These are phyloP conservation scores for Staphylotrichum tortipilum DNA, from an alignment of 495 filamentous ascomycete species.

Conservation along the genomic window DNA sequence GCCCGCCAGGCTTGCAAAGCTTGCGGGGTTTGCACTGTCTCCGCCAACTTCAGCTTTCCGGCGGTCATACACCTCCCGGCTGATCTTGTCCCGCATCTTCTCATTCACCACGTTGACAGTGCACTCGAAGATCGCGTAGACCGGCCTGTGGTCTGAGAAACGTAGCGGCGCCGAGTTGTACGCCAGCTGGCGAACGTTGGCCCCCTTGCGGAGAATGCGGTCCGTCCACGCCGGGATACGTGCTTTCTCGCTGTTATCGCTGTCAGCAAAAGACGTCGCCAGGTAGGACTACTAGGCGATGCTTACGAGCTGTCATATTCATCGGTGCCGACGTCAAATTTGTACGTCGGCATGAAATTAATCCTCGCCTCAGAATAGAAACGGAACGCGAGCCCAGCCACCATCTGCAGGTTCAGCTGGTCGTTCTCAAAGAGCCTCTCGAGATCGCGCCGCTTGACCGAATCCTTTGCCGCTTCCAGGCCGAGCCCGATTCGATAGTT, in stretches of 20 bases:
- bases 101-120: slow-evolving; percentile 72
- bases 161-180: slow-evolving; percentile 71
- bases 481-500: slow-evolving; percentile 92
- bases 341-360: slow-evolving; percentile 86
- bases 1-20: no score
- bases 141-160: slow-evolving; percentile 91
- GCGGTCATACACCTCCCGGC: slow-evolving; percentile 60
- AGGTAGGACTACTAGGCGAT: no score
- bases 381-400: slow-evolving; percentile 77
- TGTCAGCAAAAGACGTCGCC: no score
- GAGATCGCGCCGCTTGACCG: slow-evolving; percentile 61
- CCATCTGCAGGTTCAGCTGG: slow-evolving; percentile 96
- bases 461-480: slow-evolving; percentile 67
- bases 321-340: slow-evolving; percentile 81
- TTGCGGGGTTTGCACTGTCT: slow-evolving; percentile 32
- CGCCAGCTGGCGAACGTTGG: slow-evolving; percentile 67
- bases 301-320: slow-evolving; percentile 84
- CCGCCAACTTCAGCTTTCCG: slow-evolving; percentile 51
- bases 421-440: slow-evolving; percentile 85
- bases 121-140: slow-evolving; percentile 82
- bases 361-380: slow-evolving; percentile 85
- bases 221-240: slow-evolving; percentile 98
- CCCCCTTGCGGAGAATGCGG: slow-evolving; percentile 78
- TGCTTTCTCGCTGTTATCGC: slow-evolving; percentile 62
- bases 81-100: slow-evolving; percentile 56